Base-by-base conservation (phyloP, 768 basidiomycete species). In the Mycena albidolilacea region DNA sequence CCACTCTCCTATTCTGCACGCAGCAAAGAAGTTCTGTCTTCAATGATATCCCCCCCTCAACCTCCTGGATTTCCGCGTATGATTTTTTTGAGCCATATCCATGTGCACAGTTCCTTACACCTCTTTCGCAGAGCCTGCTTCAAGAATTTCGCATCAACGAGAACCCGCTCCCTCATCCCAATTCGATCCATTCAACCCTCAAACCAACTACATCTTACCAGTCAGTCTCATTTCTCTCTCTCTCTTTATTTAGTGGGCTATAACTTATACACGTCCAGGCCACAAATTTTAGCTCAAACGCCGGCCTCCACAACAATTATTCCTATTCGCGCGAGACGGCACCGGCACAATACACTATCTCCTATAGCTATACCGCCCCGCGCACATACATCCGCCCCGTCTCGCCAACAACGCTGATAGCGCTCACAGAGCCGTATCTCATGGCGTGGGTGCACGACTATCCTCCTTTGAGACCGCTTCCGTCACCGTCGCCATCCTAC, bases 361-460 rank as follows among this genome's bases (percentile, higher is more conserved):
- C 23, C 9, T 30, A 30, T 30, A 4, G 30, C 30, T 30, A 30
- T 30, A 30, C 57, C 44, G 39, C 37, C 50, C 59, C 23, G 5
- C 57, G 23, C 11, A 54, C 12, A 43, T 14, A 30, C 43, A 65
- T 76, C 43, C 78, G 82, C 35, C 81, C 83, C 3, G 78, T 84
- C 50, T 80, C 84, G 11, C 82, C 85, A 0, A 80, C 83, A 41
- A 85, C 85, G 6, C 74, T 87, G 15, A 85, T 86, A 5, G 85
- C 85, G 19, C 79, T 86, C 75, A 85, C 85, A 1, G 86, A 87
- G 55, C 85, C 85, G 4, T 83, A 79, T 67, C 81, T 87, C 23
- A 83, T 87, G 84, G 79, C 79, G 14, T 85, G 85, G 85, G 80
- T 73, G 58, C 72, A 64, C 37, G 69, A 75, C 19, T 65, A 60